Conservation (phyloP, 2,329 filamentous ascomycete genomes). For the Paecilomyces variotii region DNA sequence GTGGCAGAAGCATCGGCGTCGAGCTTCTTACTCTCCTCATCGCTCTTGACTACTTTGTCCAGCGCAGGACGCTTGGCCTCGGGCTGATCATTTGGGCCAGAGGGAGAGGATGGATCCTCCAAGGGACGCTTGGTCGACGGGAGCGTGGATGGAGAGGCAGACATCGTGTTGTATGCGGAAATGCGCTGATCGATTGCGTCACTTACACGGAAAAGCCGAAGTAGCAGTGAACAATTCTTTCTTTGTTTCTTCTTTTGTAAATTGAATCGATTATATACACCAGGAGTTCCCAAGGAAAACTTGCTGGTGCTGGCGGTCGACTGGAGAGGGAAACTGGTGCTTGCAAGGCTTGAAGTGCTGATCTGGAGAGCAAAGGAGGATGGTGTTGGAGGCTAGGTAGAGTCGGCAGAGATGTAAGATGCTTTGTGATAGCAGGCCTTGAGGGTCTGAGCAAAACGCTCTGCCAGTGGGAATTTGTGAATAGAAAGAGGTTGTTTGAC, state of each 20-base stretch:
- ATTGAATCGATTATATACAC: conserved; percentile 65
- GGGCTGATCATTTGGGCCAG: conserved; percentile 81
- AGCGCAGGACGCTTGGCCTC: conserved; percentile 95
- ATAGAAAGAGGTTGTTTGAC: conserved; percentile 2
- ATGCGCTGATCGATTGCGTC: conserved; percentile 13
- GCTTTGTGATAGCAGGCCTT: conserved; percentile 19
- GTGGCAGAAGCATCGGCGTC: conserved; percentile 37
- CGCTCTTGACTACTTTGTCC: conserved; percentile 77
- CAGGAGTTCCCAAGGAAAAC: conserved; percentile 83
- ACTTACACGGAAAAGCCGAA: conserved; percentile 40
- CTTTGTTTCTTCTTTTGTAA: conserved; percentile 46
- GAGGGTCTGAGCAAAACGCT: conserved; percentile 11
- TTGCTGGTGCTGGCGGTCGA: conserved; percentile 64
- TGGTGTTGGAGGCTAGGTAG: conserved; percentile 27
- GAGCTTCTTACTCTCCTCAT: conserved; percentile 34
- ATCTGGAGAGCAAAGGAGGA: conserved; percentile 24
- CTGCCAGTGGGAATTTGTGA: conserved; percentile 15
- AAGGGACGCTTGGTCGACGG: conserved; percentile 73
- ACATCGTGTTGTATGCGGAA: conserved; percentile 52
- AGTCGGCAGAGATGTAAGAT: conserved; percentile 22
- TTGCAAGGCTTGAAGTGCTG: conserved; percentile 23
- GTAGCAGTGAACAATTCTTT: conserved; percentile 34
- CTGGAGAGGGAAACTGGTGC: conserved; percentile 32
- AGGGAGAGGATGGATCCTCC: conserved; percentile 93
- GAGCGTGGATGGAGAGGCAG: conserved; percentile 51